These are phyloP conservation scores for Starmerella floricola DNA, from an alignment of 805 yeast genomes.

Conservation along the genomic window DNA sequence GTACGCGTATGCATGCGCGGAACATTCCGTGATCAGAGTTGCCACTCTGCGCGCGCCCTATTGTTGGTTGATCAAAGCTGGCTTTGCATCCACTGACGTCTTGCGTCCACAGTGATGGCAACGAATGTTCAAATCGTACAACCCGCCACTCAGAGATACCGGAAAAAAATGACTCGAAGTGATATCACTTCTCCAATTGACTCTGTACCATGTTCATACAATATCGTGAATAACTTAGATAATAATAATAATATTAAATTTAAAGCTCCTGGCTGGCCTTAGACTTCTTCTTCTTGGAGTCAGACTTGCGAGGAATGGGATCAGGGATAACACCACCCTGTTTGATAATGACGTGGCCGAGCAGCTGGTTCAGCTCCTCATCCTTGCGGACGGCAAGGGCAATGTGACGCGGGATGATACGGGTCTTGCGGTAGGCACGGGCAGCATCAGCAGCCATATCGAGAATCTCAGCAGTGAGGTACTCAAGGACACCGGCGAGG, in stretches of 20 bases:
- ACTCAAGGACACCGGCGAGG: slow-evolving; percentile 89
- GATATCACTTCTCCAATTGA: too few species aligned
- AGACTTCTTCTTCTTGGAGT: slow-evolving; percentile 30
- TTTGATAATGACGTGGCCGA: slow-evolving; percentile 83
- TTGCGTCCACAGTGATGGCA: too few species aligned
- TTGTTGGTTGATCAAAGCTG: too few species aligned
- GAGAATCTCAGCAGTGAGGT: slow-evolving; percentile 90
- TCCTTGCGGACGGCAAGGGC: slow-evolving; percentile 97
- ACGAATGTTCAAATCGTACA: too few species aligned
- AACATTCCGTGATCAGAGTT: too few species aligned
- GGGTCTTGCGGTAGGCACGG: slow-evolving; percentile 84
- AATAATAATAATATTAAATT: slow-evolving; percentile 16
- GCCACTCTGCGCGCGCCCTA: too few species aligned
- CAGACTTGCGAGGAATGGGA: slow-evolving; percentile 37
- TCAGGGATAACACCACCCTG: slow-evolving; percentile 98
- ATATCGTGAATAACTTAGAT: slow-evolving; percentile 18
- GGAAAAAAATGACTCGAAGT: too few species aligned
- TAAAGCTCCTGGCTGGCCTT: slow-evolving; percentile 33
- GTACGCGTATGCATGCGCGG: too few species aligned
- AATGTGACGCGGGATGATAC: slow-evolving; percentile 95
- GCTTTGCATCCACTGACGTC: too few species aligned
- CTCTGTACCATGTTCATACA: slow-evolving; percentile 9
- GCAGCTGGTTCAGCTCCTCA: slow-evolving; percentile 88
- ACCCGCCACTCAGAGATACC: too few species aligned
- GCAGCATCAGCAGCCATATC: slow-evolving; percentile 99